Evolutionary conservation across 2,329 filamentous ascomycete genomes (phyloP).

Genomic region (Fusarium chuoi): DNA sequence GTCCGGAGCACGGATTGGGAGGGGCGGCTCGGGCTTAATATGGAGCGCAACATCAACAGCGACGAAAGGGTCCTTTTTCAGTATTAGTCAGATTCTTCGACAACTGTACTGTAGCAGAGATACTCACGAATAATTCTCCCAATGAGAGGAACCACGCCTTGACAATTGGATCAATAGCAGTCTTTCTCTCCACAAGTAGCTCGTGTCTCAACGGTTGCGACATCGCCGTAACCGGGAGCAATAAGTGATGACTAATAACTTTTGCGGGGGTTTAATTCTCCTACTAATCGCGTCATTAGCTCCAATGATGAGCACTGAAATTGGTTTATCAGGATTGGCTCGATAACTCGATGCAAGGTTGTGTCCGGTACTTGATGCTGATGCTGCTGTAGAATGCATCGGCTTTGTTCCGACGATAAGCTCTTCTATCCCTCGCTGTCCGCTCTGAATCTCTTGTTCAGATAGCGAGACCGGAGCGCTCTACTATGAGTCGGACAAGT

Average conservation of each 20-base stretch:
- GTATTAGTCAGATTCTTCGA: slow-evolving; percentile 19
- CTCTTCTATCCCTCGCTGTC: background rate
- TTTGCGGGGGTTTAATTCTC: slow-evolving; percentile 5
- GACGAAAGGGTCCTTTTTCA: background rate
- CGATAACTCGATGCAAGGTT: slow-evolving; percentile 8
- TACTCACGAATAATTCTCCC: slow-evolving; percentile 1
- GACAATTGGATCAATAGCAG: slow-evolving; percentile 1
- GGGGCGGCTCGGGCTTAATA: slow-evolving; percentile 39
- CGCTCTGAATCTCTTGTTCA: background rate
- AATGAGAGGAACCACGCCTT: slow-evolving; percentile 2
- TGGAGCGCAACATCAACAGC: slow-evolving; percentile 43
- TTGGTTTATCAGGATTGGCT: slow-evolving; percentile 35
- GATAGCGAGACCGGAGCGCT: slow-evolving; percentile 10
- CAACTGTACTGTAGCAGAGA: background rate
- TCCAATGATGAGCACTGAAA: slow-evolving; percentile 38
- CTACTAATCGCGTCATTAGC: slow-evolving; percentile 38
- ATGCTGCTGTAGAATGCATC: background rate
- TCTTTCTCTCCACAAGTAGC: background rate
- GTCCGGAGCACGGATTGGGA: slow-evolving; percentile 32
- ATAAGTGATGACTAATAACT: slow-evolving; percentile 38
- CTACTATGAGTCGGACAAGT: background rate
- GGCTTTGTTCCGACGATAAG: slow-evolving; percentile 16
- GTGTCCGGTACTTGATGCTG: background rate
- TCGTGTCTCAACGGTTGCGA: slow-evolving; percentile 29
- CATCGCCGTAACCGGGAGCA: slow-evolving; percentile 39